Evolutionary conservation across 257 asterid genomes (phyloP).

Genomic region (Nicotiana noctiflora): DNA sequence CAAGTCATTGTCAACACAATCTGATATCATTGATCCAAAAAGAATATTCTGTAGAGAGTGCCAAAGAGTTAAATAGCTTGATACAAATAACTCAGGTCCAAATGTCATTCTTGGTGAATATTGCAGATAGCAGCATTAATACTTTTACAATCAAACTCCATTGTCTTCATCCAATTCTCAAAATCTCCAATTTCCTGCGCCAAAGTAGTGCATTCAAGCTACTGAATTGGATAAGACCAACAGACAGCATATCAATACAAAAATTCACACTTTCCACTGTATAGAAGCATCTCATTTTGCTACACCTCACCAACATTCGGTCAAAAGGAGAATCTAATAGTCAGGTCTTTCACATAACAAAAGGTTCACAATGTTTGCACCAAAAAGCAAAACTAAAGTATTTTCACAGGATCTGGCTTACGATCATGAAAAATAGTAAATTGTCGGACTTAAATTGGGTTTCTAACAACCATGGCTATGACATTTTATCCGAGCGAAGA

Average conservation of each 20-base stretch:
- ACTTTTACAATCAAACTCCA: conserved; percentile 93
- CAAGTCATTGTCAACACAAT: neutral
- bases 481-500: neutral
- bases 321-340: neutral
- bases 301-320: neutral
- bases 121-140: conserved; percentile 74
- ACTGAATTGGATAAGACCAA: neutral
- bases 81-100: neutral
- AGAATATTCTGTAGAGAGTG: neutral
- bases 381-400: too few species aligned
- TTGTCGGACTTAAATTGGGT: neutral
- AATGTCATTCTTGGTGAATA: conserved; percentile 47
- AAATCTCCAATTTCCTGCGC: conserved; percentile 92
- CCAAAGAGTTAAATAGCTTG: neutral
- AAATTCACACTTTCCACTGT: neutral
- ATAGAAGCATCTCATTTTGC: conserved; percentile 4
- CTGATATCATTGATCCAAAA: neutral
- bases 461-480: neutral
- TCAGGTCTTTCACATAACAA: neutral
- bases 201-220: neutral
- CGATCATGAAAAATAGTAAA: neutral
- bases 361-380: neutral
- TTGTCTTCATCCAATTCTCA: conserved; percentile 99
- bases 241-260: neutral
- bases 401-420: neutral